Evolutionary conservation across 2,329 filamentous ascomycete species (phyloP), one percentile per base, ranked within the genome.

Genomic region (Cercospora berteroae): DNA sequence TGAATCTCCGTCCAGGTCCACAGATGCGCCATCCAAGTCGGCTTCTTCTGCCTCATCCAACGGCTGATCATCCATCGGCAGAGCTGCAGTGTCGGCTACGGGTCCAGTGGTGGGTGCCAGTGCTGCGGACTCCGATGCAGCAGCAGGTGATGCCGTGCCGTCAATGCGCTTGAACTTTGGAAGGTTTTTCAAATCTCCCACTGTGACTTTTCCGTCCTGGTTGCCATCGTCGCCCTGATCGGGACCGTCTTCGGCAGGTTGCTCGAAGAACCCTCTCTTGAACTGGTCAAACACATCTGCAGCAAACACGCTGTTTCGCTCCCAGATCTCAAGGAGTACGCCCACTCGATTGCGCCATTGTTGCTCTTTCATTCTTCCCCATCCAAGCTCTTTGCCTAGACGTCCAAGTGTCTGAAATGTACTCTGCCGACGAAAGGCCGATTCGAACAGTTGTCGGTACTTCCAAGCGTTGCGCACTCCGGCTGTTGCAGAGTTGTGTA

Each of bases 391-490:
- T 73, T 90, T 89, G 7, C 93, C 88, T 67, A 96, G 85, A 64
- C 86, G 81, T 0, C 93, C 93, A 3, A 97, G 84, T 55, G 86
- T 84, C 74, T 91, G 90, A 74, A 97, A 96, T 0, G 89, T 87
- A 66, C 87, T 86, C 65, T 88, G 86, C 8, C 86, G 81, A 31
- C 87, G 87, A 25, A 97, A 83, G 0, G 90, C 87, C 0, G 84
- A 83, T 77, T 96, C 93, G 69, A 97, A 93, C 3, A 94, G 84
- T 71, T 91, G 88, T 23, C 93, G 85, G 75, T 93, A 97, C 63
- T 93, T 89, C 92, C 93, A 97, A 3, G 92, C 91, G 77, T 94
- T 91, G 2, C 91, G 88, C 25, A 94, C 89, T 2, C 89, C 90
- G 70, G 90, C 91, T 9, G 89, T 92, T 5, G 86, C 84, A 0